Evolutionary conservation across 352 stramenopile species (phyloP).

Genomic region (Phytophthora colocasiae): DNA sequence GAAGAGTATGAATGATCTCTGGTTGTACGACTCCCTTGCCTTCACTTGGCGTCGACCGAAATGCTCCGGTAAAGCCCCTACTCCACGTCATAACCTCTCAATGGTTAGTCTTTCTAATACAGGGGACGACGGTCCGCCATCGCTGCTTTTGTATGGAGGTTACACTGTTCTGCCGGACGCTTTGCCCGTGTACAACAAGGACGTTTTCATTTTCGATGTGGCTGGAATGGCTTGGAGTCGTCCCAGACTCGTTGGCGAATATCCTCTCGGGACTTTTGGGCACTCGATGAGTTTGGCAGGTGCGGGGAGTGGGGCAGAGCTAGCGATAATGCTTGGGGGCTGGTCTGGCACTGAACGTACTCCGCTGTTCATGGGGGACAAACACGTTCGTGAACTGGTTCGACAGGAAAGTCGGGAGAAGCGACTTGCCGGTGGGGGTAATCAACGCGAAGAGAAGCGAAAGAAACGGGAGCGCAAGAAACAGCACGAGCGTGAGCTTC

Average conservation of each 20-base stretch:
- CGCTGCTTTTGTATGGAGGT: slow-evolving; percentile 83
- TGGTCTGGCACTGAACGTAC: slow-evolving; percentile 82
- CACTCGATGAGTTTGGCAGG: slow-evolving; percentile 48
- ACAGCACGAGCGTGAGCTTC: slow-evolving; percentile 48
- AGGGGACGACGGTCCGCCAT: slow-evolving; percentile 16
- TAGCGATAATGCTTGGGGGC: slow-evolving; percentile 73
- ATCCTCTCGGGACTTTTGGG: slow-evolving; percentile 69
- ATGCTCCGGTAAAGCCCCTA: slow-evolving; percentile 67
- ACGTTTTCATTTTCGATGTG: slow-evolving; percentile 74
- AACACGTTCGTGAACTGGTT: slow-evolving; percentile 64
- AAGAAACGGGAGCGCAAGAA: slow-evolving; percentile 47
- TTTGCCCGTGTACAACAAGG: slow-evolving; percentile 78
- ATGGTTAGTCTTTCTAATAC: slow-evolving; percentile 41
- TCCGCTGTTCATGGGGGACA: slow-evolving; percentile 83
- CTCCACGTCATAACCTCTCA: slow-evolving; percentile 77
- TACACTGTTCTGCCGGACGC: slow-evolving; percentile 59
- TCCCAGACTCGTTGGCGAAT: slow-evolving; percentile 72
- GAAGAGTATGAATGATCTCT: slow-evolving; percentile 80
- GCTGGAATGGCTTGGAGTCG: slow-evolving; percentile 67
- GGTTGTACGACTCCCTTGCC: slow-evolving; percentile 68
- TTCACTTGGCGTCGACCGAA: slow-evolving; percentile 83
- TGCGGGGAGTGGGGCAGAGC: slow-evolving; percentile 40
- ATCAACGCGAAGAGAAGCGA: slow-evolving; percentile 27
- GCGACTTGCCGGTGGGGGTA: slow-evolving; percentile 42
- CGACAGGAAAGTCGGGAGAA: slow-evolving; percentile 64